Conservation (phyloP, 2,329 filamentous ascomycete species). For the Parasarocladium wereldwijsianum region DNA sequence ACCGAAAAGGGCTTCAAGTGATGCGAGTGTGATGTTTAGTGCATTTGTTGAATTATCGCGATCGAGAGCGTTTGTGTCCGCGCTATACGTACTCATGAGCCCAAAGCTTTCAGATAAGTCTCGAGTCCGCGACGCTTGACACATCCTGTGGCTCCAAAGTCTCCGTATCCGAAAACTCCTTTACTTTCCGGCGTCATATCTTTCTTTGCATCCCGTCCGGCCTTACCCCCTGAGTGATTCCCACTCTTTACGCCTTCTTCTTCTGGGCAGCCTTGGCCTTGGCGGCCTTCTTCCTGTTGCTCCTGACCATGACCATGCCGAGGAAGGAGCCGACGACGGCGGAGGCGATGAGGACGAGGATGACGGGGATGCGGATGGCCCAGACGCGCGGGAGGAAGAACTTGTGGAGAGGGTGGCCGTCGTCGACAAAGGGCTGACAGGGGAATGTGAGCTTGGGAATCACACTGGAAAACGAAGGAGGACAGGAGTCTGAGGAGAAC, state of each 20-base stretch:
- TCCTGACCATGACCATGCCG: conserved; percentile 94
- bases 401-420: conserved; percentile 81
- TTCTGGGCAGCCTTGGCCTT: conserved; percentile 75
- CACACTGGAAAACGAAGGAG: not conserved
- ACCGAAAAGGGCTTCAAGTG: too few relatives aligned
- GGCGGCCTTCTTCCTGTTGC: conserved; percentile 92
- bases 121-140: too few relatives aligned
- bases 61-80: too few relatives aligned
- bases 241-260: conserved; percentile 79
- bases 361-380: conserved; percentile 97
- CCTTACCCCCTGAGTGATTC: too few relatives aligned
- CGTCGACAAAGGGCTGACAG: conserved; percentile 84
- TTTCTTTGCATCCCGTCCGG: too few relatives aligned
- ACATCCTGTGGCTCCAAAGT: too few relatives aligned
- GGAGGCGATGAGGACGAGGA: conserved; percentile 80
- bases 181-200: too few relatives aligned
- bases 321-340: conserved; percentile 95
- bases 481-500: conserved; percentile 9
- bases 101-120: too few relatives aligned
- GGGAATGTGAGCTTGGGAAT: not conserved
- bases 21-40: too few relatives aligned
- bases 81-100: too few relatives aligned
- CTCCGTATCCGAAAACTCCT: too few relatives aligned
- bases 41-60: too few relatives aligned
- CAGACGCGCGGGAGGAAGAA: conserved; percentile 95